A percentile compares a stretch with the other conserved stretches of the same genome.
Evolutionary conservation across 768 basidiomycete genomes (phyloP).

Genomic region (Polyporus arcularius): DNA sequence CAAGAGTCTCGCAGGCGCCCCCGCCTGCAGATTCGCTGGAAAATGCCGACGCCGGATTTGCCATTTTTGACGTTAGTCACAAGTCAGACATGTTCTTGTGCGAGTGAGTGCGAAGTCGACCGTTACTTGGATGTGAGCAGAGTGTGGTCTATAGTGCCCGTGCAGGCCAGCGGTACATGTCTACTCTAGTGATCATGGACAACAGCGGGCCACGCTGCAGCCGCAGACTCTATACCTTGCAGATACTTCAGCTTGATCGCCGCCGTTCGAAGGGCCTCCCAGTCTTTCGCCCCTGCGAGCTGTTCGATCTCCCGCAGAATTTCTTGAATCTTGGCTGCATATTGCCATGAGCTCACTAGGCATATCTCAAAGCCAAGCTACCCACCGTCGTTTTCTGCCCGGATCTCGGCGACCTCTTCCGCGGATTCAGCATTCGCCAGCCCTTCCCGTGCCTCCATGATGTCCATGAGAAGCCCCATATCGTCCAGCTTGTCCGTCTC

Average conservation of each 20-base stretch:
- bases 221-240: conserved; percentile 60
- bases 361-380: background rate
- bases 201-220: conserved; percentile 34
- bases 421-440: conserved; percentile 63
- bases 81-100: too few species aligned
- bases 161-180: background rate
- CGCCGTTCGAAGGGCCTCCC: conserved; percentile 55
- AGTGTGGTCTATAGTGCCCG: background rate
- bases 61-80: background rate
- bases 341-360: background rate
- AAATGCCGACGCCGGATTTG: background rate
- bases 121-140: background rate
- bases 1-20: background rate
- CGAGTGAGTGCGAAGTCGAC: too few species aligned
- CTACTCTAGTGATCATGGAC: conserved; percentile 28
- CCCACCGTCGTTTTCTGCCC: conserved; percentile 58
- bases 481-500: conserved; percentile 79
- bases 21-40: too few species aligned
- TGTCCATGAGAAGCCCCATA: conserved; percentile 65
- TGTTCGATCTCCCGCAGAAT: conserved; percentile 48
- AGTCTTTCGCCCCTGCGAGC: conserved; percentile 53
- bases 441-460: conserved; percentile 78
- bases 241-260: conserved; percentile 77
- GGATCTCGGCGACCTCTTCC: conserved; percentile 52
- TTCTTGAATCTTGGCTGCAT: conserved; percentile 52